Evolutionary conservation across 306 rosid species (phyloP), one percentile per base, ranked within the genome.

Genomic region (Aeschynomene evenia): DNA sequence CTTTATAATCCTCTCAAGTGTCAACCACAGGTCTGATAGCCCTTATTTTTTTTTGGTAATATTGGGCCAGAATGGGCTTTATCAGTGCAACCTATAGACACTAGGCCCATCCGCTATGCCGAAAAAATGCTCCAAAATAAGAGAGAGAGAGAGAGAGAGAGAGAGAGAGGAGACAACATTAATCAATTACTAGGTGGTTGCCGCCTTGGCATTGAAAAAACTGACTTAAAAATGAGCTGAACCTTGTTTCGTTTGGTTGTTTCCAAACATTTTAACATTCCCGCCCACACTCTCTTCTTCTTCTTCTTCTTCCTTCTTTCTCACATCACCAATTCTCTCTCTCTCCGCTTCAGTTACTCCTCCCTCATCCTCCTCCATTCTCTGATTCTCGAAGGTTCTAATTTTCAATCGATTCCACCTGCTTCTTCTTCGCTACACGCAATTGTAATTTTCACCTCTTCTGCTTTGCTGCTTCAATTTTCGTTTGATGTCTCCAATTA

Each of bases 181-280:
- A n/a, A n/a, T n/a, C n/a, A n/a, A n/a, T n/a, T n/a, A n/a, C n/a
- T 6, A 34, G 4, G 5, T 4, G 2, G 1, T 45, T 53, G 51
- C 18, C 37, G 62, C 62, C 34, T 20, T 20, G 3, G 5, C 8
- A 2, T 37, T 39, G 13, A 1, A 16, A 11, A 6, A 45, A 45
- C 9, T 15, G 9, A n/a, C 40, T 63, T 26, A 12, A 52, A 74
- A 29, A 64, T 22, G 11, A 3, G 0, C 6, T 23, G 42, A 43
- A 46, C 11, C 46, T 4, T 16, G 11, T 0, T 19, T 18, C 6
- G 2, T 16, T 9, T 16, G 13, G 1, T 4, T 13, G 7, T 67
- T 76, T 75, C 71, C 80, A 66, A 55, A 77, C 81, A 53, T 54
- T 53, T 15, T 20, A 61, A 55, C 70, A 1, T 76, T 70, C 81